Percentiles rank a stretch among this genome's conserved stretches.
phyloP scores from a whole-genome alignment of 2,329 filamentous ascomycete species.

The Pseudogymnoascus sp. region DNA sequence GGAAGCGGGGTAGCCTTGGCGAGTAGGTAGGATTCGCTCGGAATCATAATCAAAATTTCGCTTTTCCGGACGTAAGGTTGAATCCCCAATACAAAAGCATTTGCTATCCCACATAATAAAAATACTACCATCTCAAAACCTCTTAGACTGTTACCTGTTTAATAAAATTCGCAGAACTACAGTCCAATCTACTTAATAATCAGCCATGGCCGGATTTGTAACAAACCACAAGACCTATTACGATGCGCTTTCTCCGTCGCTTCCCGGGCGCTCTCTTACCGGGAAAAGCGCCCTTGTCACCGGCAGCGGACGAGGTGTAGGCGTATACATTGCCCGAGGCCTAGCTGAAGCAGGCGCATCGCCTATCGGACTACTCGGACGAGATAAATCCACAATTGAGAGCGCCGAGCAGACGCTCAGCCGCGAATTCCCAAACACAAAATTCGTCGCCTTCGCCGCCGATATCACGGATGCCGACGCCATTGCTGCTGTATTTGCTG shows the following conservation, averaged over 20 bases:
- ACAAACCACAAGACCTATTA: conserved; percentile 14
- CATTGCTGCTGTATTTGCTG: background rate
- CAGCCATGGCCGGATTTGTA: background rate
- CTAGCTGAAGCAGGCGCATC: conserved; percentile 37
- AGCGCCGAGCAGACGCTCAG: background rate
- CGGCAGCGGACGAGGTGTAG: conserved; percentile 38
- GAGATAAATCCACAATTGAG: background rate
- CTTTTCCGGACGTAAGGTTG: background rate
- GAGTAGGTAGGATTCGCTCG: background rate
- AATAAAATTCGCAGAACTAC: background rate
- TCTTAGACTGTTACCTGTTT: background rate
- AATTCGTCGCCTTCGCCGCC: background rate
- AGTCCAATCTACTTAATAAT: background rate
- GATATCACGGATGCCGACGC: background rate
- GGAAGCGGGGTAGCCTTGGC: background rate
- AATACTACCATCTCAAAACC: background rate
- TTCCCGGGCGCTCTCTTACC: conserved; percentile 34
- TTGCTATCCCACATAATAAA: background rate
- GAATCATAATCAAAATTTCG: background rate
- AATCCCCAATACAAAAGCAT: background rate
- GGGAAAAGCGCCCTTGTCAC: conserved; percentile 39
- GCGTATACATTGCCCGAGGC: conserved; percentile 35
- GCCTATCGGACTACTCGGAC: background rate
- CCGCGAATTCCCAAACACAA: background rate
- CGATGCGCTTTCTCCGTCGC: conserved; percentile 8